Evolutionary conservation across 805 yeast species (phyloP).

Genomic region (Pichia gijzeniarum): DNA sequence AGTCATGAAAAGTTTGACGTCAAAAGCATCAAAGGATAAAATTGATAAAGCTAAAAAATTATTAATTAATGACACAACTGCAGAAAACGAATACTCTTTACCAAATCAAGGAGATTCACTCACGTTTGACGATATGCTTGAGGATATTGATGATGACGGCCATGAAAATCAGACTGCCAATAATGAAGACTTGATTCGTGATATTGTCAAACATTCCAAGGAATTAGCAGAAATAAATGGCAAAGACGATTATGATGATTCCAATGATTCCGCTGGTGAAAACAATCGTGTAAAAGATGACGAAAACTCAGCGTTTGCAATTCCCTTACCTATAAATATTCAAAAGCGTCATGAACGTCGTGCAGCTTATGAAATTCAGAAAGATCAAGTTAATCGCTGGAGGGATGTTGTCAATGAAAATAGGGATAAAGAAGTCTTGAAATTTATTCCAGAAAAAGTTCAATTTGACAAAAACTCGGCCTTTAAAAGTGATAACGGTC

Average conservation of each 20-base stretch:
- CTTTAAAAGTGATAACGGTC: constrained; percentile 40
- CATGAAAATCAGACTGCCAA: constrained; percentile 23
- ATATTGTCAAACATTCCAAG: constrained; percentile 36
- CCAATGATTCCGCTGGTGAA: too few relatives aligned
- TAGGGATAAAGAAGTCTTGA: constrained; percentile 77
- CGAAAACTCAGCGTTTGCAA: constrained; percentile 42
- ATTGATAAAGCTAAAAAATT: constrained; percentile 35
- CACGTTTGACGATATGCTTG: constrained; percentile 69
- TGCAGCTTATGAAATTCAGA: constrained; percentile 87
- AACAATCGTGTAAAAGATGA: constrained; percentile 4
- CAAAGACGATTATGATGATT: constrained; percentile 21
- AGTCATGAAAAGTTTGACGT: constrained; percentile 39
- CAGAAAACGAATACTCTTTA: constrained; percentile 64
- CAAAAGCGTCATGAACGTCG: constrained; percentile 79
- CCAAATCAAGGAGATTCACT: constrained; percentile 58
- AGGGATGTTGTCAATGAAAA: constrained; percentile 71
- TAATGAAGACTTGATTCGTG: constrained; percentile 34
- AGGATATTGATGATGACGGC: constrained; percentile 41
- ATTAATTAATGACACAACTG: constrained; percentile 44
- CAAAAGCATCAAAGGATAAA: constrained; percentile 27
- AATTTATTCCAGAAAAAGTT: constrained; percentile 51
- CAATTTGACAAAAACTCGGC: constrained; percentile 47
- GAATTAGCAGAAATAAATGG: neutral
- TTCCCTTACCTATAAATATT: constrained; percentile 81
- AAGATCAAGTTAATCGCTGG: constrained; percentile 85